These are phyloP conservation scores for Gossypium laxum DNA, from an alignment of 441 rosid genomes.

Conservation along the genomic window DNA sequence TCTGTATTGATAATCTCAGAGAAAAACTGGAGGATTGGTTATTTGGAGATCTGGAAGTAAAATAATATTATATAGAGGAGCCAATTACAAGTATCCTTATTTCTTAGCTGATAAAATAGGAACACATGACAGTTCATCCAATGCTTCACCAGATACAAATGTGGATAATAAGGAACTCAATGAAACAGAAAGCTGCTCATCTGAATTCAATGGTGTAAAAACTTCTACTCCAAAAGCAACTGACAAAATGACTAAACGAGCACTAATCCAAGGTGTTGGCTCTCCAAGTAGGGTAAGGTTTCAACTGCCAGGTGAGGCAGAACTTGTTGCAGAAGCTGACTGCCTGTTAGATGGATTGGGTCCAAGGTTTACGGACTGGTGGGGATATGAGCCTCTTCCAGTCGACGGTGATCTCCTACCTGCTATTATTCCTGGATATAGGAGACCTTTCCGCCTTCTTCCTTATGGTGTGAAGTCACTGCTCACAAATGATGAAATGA, in stretches of 20 bases:
- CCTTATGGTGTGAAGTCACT: slow-evolving; percentile 74
- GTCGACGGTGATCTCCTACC: slow-evolving; percentile 92
- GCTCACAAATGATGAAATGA: slow-evolving; percentile 90
- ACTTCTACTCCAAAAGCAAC: slow-evolving; percentile 21
- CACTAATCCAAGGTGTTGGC: slow-evolving; percentile 60
- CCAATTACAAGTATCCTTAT: slow-evolving; percentile 72
- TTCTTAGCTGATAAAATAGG: slow-evolving; percentile 35
- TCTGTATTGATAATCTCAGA: slow-evolving; percentile 35
- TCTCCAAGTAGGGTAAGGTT: slow-evolving; percentile 64
- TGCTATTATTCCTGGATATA: slow-evolving; percentile 61
- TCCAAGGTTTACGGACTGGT: slow-evolving; percentile 85
- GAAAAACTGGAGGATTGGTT: slow-evolving; percentile 87
- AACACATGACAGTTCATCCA: slow-evolving; percentile 18
- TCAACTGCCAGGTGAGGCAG: slow-evolving; percentile 72
- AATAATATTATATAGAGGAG: slow-evolving; percentile 74
- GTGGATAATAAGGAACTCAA: slow-evolving; percentile 22
- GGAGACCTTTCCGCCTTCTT: slow-evolving; percentile 88
- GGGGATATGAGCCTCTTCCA: slow-evolving; percentile 94
- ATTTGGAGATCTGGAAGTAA: slow-evolving; percentile 91
- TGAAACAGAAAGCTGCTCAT: slow-evolving; percentile 21
- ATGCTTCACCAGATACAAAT: slow-evolving; percentile 19
- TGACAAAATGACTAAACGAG: slow-evolving; percentile 24
- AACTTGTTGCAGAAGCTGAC: slow-evolving; percentile 69
- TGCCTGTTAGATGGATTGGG: slow-evolving; percentile 76
- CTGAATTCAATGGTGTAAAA: slow-evolving; percentile 17